A percentile compares a stretch with the other conserved stretches of the same genome.
Conservation (phyloP, 345 rosid genomes). For the Eucalyptus cloeziana region DNA sequence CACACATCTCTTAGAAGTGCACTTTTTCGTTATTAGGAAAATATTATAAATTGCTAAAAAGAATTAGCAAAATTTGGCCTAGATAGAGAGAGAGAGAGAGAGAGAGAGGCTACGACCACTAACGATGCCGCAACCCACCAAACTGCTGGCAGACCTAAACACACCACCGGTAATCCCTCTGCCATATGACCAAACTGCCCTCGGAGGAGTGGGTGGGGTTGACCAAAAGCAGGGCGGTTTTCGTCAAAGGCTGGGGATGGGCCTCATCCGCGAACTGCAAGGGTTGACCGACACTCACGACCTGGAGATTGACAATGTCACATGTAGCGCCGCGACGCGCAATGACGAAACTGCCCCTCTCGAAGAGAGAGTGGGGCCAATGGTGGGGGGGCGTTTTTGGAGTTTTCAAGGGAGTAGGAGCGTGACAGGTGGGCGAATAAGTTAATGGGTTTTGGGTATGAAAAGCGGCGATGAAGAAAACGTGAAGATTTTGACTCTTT, state of each 20-base stretch:
- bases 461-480: not conserved
- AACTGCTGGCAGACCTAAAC: not conserved
- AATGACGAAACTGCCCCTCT: not conserved
- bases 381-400: not conserved
- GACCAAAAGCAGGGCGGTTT: not conserved
- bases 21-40: not conserved
- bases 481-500: not conserved
- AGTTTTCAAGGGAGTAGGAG: not conserved
- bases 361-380: not conserved
- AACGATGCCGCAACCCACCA: not conserved
- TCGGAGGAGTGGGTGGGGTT: not conserved
- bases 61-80: not conserved
- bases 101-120: not conserved
- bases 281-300: not conserved
- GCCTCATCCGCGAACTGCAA: not conserved
- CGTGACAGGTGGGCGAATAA: not conserved
- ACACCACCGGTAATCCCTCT: not conserved
- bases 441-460: not conserved
- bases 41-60: not conserved
- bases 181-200: not conserved
- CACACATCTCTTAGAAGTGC: not conserved
- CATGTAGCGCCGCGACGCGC: not conserved
- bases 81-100: not conserved
- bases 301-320: not conserved
- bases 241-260: not conserved